Percentiles rank a stretch among this genome's conserved stretches.
phyloP scores from a whole-genome alignment of 257 asterid genomes.

The Linderniella brevidens region DNA sequence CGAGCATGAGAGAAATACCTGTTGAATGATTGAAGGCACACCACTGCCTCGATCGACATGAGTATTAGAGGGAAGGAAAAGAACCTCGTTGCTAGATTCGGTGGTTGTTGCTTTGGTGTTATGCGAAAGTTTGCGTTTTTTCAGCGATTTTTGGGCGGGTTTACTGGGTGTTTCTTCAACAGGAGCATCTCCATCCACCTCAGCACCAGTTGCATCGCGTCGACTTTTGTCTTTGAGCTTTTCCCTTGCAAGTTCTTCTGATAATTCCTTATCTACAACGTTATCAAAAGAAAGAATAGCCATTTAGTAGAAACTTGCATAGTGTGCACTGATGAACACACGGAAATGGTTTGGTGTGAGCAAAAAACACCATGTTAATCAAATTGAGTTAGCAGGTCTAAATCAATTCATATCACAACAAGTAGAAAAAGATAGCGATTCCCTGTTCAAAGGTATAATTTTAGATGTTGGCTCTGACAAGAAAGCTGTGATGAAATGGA shows the following conservation, averaged over 20 bases:
- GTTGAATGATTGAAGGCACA: slow-evolving; percentile 16
- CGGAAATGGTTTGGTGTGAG: too few species aligned
- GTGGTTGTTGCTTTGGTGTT: slow-evolving; percentile 10
- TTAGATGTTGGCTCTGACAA: too few species aligned
- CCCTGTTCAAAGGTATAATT: too few species aligned
- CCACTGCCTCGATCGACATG: slow-evolving; percentile 12
- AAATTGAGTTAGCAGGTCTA: too few species aligned
- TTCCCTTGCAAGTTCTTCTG: too few species aligned
- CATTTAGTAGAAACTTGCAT: too few species aligned
- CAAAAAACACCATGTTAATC: too few species aligned
- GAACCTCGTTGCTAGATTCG: slow-evolving; percentile 14
- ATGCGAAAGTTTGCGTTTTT: slow-evolving; percentile 24
- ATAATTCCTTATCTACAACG: too few species aligned
- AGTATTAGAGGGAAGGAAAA: slow-evolving; percentile 11
- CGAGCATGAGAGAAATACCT: slow-evolving; percentile 14
- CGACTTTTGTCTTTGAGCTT: background rate
- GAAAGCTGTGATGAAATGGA: too few species aligned
- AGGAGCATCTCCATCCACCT: slow-evolving; percentile 20
- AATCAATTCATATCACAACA: too few species aligned
- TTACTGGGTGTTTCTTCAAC: slow-evolving; percentile 11
- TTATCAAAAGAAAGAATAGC: too few species aligned
- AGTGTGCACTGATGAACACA: background rate
- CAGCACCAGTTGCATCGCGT: slow-evolving; percentile 17
- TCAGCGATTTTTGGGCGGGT: slow-evolving; percentile 9
- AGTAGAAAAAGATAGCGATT: too few species aligned